Evolutionary conservation across 352 stramenopile species (phyloP).

Genomic region (Plasmopara viticola): DNA sequence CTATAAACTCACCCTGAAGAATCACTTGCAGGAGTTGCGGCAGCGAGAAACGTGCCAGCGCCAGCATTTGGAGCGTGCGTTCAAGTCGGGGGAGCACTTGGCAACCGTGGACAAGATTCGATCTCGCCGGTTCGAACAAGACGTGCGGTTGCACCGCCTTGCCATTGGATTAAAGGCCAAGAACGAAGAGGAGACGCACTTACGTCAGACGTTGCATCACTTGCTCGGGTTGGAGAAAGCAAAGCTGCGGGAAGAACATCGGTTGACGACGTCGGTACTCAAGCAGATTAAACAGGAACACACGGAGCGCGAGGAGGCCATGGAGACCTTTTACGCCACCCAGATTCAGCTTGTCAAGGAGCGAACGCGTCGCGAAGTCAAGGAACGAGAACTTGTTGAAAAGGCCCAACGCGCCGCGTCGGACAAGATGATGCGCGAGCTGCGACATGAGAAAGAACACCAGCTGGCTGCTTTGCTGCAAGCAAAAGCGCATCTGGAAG

Average conservation of each 20-base stretch:
- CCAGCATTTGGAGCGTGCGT: slow-evolving; percentile 54
- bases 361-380: slow-evolving; percentile 45
- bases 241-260: slow-evolving; percentile 59
- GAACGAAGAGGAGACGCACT: slow-evolving; percentile 58
- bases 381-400: slow-evolving; percentile 58
- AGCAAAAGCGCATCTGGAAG: slow-evolving; percentile 53
- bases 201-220: slow-evolving; percentile 61
- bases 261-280: slow-evolving; percentile 36
- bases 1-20: slow-evolving; percentile 68
- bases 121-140: slow-evolving; percentile 53
- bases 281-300: slow-evolving; percentile 62
- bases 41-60: slow-evolving; percentile 57
- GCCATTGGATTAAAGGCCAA: slow-evolving; percentile 53
- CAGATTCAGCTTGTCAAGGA: slow-evolving; percentile 67
- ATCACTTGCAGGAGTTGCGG: slow-evolving; percentile 55
- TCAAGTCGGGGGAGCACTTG: slow-evolving; percentile 52
- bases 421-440: slow-evolving; percentile 61
- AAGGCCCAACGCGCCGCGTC: slow-evolving; percentile 61
- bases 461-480: slow-evolving; percentile 45
- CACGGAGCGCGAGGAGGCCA: slow-evolving; percentile 40
- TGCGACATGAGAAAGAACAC: slow-evolving; percentile 50
- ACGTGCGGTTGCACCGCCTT: slow-evolving; percentile 61
- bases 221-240: slow-evolving; percentile 60
- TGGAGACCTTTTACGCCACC: slow-evolving; percentile 67
- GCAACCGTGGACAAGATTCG: slow-evolving; percentile 69